Evolutionary conservation across 257 asterid species (phyloP), one percentile per base, ranked within the genome.

Genomic region (Salvia miltiorrhiza): DNA sequence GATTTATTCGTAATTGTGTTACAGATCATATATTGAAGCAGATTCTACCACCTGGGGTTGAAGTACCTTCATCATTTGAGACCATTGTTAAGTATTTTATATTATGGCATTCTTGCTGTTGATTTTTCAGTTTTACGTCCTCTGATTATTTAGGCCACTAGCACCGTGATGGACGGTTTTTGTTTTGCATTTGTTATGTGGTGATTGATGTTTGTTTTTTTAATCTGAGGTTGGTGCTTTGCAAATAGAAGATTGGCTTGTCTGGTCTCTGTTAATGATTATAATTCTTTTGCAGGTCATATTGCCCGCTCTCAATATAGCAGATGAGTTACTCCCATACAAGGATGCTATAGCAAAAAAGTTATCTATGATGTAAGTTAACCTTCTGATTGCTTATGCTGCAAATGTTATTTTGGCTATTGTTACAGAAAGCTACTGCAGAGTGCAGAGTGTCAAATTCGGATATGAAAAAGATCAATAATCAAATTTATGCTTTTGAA

Each of bases 41-140:
- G 90, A 86, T 93, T 81, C 84, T 90, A 63, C 99, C 97, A 19
- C 60, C 85, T 68, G 96, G 93, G 65, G 41, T 90, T 59, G 97
- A 88, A 64, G 85, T 88, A 39, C 99, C 97, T 14, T 88, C 99
- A n/a, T 93, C 97, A 32, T 93, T 93, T 75, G 99, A 90, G 84
- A 90, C 97, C 74, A 86, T 93, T 84, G 99, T 87, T 93, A 88
- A 90, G 98, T 93, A 76, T 73, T 71, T 77, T 73, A 48, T 66
- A 64, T 59, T 45, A 66, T 67, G 50, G 28, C 58, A 39, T n/a
- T 47, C 44, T 7, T 53, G 37, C 32, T 40, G 17, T 45, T 41
- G 49, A 17, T 37, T 10, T 70, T 58, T 49, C 57, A 41, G 40
- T 59, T 33, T 50, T 28, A 52, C 30, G 17, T 63, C 62, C 28